Evolutionary conservation across 129 eudicot species (phyloP), one percentile per base, ranked within the genome.

Genomic region (Flaveria sonorensis): DNA sequence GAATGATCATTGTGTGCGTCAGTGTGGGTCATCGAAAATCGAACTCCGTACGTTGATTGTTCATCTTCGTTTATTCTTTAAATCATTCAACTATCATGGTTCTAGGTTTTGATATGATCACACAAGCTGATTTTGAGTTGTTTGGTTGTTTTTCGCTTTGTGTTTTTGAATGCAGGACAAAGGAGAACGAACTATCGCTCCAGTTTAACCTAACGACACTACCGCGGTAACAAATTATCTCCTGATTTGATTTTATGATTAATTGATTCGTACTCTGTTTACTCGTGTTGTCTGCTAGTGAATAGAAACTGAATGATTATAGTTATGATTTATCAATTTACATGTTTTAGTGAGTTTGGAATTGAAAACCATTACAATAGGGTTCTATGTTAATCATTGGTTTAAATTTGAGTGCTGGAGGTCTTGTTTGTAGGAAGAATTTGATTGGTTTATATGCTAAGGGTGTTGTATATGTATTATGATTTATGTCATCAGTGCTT

Each of bases 181-280:
- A 36, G 40, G 50, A 8, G 13, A 87, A 23, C 87, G 96, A 91
- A 57, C 88, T 8, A 83, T 89, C 52, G 76, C 89, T 53, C 55
- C 91, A 7, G 96, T 89, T 73, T 74, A 89, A 24, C 88, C 93
- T 87, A 75, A 93, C 87, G 40, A 36, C 3, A 36, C 40, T 36
- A 6, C 40, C 3, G 40, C 1, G 40, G 7, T 36, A 36, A 84
- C 55, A 62, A 10, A 13, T 45, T 52, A n/a, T n/a, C n/a, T n/a
- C n/a, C n/a, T 30, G 36, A 36, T 36, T 15, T 76, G 15, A 42
- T 48, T 50, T 65, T 12, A 30, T 7, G 80, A 65, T 30, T 2
- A 15, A 30, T 26, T 32, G 14, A 36, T 19, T 67, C 16, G 3
- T 20, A 32, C 12, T 14, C 39, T 20, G 36, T 32, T 48, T 76